Percentiles rank a stretch among this genome's conserved stretches.
phyloP scores from a whole-genome alignment of 306 rosid genomes.

The Neltuma alba region DNA sequence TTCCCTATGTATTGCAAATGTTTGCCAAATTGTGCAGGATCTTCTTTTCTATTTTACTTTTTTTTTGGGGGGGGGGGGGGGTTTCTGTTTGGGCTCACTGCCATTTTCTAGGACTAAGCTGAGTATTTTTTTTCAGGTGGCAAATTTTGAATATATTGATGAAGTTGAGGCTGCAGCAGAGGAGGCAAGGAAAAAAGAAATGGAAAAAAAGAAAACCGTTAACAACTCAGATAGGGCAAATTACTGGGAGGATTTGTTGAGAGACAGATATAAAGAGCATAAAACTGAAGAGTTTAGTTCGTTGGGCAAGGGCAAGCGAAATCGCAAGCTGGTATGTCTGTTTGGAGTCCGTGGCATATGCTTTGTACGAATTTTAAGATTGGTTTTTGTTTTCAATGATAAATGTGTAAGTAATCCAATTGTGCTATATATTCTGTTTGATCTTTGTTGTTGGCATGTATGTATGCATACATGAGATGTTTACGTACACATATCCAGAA shows the following conservation, averaged over 20 bases:
- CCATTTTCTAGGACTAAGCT: constrained; percentile 21
- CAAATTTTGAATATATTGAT: constrained; percentile 95
- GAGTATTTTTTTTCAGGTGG: constrained; percentile 63
- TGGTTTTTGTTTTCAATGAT: constrained; percentile 23
- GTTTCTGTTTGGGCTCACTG: constrained; percentile 17
- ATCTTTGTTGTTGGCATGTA: constrained; percentile 13
- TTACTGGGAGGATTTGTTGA: constrained; percentile 96
- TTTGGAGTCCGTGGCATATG: constrained; percentile 17
- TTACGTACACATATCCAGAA: background rate
- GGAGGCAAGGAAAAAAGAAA: constrained; percentile 64
- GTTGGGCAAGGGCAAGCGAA: constrained; percentile 95
- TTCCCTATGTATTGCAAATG: constrained; percentile 3
- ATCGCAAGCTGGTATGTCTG: constrained; percentile 81
- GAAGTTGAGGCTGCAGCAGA: constrained; percentile 77
- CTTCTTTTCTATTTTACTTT: background rate
- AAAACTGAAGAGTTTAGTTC: constrained; percentile 88
- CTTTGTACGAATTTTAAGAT: constrained; percentile 9
- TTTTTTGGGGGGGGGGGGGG: too few relatives aligned
- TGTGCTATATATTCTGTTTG: constrained; percentile 22
- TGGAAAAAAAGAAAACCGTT: constrained; percentile 35
- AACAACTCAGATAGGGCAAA: constrained; percentile 63
- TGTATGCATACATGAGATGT: background rate
- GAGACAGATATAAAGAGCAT: constrained; percentile 84
- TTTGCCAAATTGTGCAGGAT: background rate
- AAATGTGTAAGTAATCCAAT: constrained; percentile 13